These are phyloP conservation scores for Trichoderma asperellum DNA, from an alignment of 2,329 filamentous ascomycete genomes.

Conservation along the genomic window DNA sequence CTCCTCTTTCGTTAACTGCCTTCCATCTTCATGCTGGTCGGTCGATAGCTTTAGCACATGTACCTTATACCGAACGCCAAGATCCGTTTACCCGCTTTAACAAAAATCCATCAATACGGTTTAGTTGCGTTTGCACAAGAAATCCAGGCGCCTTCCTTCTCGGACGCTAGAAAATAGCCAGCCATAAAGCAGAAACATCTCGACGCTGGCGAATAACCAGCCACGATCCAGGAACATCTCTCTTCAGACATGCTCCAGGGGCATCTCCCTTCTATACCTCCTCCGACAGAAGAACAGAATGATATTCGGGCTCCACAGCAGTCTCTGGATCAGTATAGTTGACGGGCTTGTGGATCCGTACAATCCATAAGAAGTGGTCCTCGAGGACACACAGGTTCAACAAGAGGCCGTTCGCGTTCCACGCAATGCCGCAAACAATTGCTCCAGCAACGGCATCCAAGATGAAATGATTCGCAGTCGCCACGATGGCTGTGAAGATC, in stretches of 20 bases:
- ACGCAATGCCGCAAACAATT: conserved; percentile 66
- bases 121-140: not conserved
- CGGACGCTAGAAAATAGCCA: not conserved
- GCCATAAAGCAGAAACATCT: not conserved
- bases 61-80: conserved; percentile 4
- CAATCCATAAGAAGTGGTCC: conserved; percentile 66
- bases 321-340: conserved; percentile 46
- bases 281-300: conserved; percentile 28
- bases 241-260: not conserved
- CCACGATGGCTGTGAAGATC: conserved; percentile 69
- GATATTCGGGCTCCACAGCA: conserved; percentile 42
- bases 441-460: conserved; percentile 72
- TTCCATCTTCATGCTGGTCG: not conserved
- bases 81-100: conserved; percentile 20
- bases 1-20: not conserved
- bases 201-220: not conserved
- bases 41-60: not conserved
- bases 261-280: not conserved
- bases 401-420: conserved; percentile 58
- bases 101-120: not conserved
- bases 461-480: conserved; percentile 74
- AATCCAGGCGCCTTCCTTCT: not conserved
- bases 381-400: conserved; percentile 68
- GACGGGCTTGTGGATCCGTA: conserved; percentile 68
- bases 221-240: not conserved